Evolutionary conservation across 371 early-diverging fungal genomes (phyloP), one percentile per base, ranked within the genome.

Genomic region (Syncephalastrum contaminatum): DNA sequence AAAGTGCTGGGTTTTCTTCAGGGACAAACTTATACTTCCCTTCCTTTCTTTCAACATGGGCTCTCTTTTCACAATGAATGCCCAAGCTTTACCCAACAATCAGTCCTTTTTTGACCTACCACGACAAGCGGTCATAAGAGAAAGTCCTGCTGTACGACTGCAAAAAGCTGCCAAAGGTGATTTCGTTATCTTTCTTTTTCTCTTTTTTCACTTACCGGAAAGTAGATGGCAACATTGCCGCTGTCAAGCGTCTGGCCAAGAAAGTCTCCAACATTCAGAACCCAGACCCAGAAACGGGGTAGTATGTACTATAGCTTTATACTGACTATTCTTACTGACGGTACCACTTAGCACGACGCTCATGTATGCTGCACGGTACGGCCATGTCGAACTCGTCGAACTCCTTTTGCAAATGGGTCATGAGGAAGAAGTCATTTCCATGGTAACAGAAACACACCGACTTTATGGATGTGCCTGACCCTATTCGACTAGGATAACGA

Each of bases 361-460:
- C 10, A 72, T 80, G 73, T 73, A 73, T 61, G 80, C 80, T 20
- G 63, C 80, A 39, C 44, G 61, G 43, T 59, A 69, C 51, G 76
- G 76, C 0, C 70, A 80, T 56, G 66, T 72, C 10, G 75, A 76
- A 16, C 61, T 76, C 14, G 80, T 76, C 1, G 68, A 76, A 20
- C 54, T 64, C 15, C 43, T 80, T 14, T 56, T 80, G 16, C 72
- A 72, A 10, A 62, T 70, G 40, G 74, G 74, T 5, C 80, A 80
- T 60, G 80, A 80, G 54, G 76, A 79, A 27, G 73, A 80, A 48
- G 71, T 67, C 4, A 76, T 80, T 30, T 80, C 80, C 4, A 63
- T 80, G 59, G 78, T 78, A 67, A 63, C 13, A 25, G 4, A 43
- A 44, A 12, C 44, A 44, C 2, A 44, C 44, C 10, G 3, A 15